phyloP scores from a whole-genome alignment of 2,329 filamentous ascomycete genomes.

The Verticillium klebahnii region DNA sequence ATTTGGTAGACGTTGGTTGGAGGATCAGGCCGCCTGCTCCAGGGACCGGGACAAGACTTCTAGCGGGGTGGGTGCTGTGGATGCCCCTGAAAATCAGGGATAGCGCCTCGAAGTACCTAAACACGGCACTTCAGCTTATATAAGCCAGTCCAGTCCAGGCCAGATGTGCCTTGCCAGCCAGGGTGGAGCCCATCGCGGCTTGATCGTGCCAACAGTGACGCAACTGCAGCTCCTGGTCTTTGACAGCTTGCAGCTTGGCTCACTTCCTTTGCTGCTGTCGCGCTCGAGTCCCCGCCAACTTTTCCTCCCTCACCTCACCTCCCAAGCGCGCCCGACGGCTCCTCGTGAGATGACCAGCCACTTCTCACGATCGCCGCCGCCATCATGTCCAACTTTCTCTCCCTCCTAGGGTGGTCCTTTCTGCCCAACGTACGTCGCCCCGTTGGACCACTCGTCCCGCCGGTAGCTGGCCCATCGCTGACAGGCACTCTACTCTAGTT shows the following conservation, averaged over 20 bases:
- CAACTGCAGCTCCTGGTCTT: too few species aligned
- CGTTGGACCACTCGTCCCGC: background rate
- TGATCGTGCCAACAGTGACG: too few species aligned
- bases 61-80: too few species aligned
- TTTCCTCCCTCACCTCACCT: background rate
- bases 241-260: background rate
- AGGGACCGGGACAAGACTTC: too few species aligned
- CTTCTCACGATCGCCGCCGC: background rate
- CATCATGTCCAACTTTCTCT: slow-evolving; percentile 47
- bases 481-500: slow-evolving; percentile 52
- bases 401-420: slow-evolving; percentile 53
- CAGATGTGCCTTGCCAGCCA: too few species aligned
- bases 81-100: too few species aligned
- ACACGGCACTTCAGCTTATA: too few species aligned
- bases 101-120: too few species aligned
- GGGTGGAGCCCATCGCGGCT: too few species aligned
- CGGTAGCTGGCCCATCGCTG: background rate
- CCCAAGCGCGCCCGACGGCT: background rate
- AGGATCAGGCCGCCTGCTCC: too few species aligned
- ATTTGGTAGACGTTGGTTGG: too few species aligned
- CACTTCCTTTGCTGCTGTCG: background rate
- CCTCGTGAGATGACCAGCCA: background rate
- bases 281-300: background rate
- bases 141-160: too few species aligned
- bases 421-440: slow-evolving; percentile 43